A percentile compares a stretch with the other conserved stretches of the same genome.
phyloP scores from a whole-genome alignment of 805 yeast genomes.

The Grigorovia humatica region DNA sequence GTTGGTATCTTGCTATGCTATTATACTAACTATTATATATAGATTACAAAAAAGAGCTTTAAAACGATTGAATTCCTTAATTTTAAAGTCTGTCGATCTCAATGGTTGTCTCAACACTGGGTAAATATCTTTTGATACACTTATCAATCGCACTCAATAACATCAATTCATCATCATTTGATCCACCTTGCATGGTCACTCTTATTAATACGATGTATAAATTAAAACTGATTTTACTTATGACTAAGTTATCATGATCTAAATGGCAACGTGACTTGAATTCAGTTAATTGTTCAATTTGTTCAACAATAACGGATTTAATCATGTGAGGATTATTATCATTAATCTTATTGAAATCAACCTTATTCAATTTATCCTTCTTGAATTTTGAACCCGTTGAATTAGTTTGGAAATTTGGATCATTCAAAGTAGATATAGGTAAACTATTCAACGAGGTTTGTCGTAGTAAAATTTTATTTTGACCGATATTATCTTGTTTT shows the following conservation, averaged over 20 bases:
- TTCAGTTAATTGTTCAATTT: conserved; percentile 38
- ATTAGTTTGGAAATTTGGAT: background rate
- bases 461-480: background rate
- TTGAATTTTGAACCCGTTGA: background rate
- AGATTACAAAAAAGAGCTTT: too few species aligned
- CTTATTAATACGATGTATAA: conserved; percentile 47
- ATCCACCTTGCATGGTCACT: conserved; percentile 55
- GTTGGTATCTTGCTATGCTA: background rate
- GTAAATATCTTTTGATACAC: conserved; percentile 17
- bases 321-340: conserved; percentile 15
- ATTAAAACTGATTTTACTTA: conserved; percentile 55
- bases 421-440: conserved; percentile 8
- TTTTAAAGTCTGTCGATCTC: conserved; percentile 20
- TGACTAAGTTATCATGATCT: conserved; percentile 33
- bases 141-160: conserved; percentile 31
- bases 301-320: conserved; percentile 33
- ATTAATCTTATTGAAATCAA: background rate
- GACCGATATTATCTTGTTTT: background rate
- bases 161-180: conserved; percentile 56
- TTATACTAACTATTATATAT: too few species aligned
- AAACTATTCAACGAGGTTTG: conserved; percentile 10
- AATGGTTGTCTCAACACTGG: conserved; percentile 23
- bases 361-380: background rate
- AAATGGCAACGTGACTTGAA: conserved; percentile 43
- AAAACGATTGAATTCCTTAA: background rate